Percentiles rank a stretch among this genome's conserved stretches.
Conservation (phyloP, 176 grass and related monocot genomes). For the Carex cristatella region DNA sequence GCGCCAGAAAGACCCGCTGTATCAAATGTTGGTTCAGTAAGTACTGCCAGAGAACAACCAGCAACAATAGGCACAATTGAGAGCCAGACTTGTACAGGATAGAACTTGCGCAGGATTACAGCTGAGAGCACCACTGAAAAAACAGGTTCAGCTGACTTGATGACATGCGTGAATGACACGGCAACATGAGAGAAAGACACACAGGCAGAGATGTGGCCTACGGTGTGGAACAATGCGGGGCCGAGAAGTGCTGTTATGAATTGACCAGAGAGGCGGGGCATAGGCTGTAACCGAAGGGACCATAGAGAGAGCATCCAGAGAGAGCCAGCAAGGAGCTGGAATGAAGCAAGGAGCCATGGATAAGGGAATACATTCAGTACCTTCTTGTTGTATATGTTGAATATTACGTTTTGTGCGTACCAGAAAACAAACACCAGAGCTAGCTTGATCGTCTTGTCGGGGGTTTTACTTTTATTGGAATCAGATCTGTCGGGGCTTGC, state of each 20-base stretch:
- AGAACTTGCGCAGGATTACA: slow-evolving; percentile 25
- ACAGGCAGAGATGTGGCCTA: slow-evolving; percentile 44
- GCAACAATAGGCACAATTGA: slow-evolving; percentile 39
- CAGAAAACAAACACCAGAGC: slow-evolving; percentile 35
- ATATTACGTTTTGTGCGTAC: slow-evolving; percentile 39
- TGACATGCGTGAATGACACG: slow-evolving; percentile 48
- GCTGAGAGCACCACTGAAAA: slow-evolving; percentile 43
- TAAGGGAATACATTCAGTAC: slow-evolving; percentile 42
- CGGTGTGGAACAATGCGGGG: slow-evolving; percentile 35
- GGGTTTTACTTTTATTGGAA: background rate
- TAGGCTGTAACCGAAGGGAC: slow-evolving; percentile 25
- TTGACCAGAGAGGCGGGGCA: slow-evolving; percentile 18
- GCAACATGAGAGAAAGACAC: slow-evolving; percentile 44
- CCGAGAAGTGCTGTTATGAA: slow-evolving; percentile 36
- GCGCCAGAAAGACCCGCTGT: slow-evolving; percentile 27
- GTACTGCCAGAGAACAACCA: slow-evolving; percentile 31
- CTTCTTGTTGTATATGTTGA: slow-evolving; percentile 54
- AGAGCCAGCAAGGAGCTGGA: slow-evolving; percentile 36
- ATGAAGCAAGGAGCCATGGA: slow-evolving; percentile 41
- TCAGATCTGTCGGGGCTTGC: background rate
- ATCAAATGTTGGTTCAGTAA: slow-evolving; percentile 37
- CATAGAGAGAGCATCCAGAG: slow-evolving; percentile 39
- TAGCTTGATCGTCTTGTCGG: slow-evolving; percentile 10
- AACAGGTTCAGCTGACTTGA: slow-evolving; percentile 38
- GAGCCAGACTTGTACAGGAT: slow-evolving; percentile 36